Evolutionary conservation across 2,329 filamentous ascomycete genomes (phyloP).

Genomic region (Claviceps sp.): DNA sequence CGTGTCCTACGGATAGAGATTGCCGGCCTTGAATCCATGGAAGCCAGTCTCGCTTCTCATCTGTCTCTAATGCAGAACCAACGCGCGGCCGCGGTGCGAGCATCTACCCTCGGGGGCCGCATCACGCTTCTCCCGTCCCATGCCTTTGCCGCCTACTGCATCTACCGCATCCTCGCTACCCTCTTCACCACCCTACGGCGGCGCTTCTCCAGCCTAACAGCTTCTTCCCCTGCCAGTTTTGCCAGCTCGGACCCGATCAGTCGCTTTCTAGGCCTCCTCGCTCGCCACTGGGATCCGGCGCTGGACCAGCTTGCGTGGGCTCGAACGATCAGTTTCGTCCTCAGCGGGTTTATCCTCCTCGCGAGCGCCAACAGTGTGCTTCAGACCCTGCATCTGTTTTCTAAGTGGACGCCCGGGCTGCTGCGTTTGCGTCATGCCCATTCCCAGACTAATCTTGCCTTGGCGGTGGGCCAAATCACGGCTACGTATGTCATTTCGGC

Average conservation of each 20-base stretch:
- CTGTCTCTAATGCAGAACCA: constrained; percentile 50
- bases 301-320: constrained; percentile 75
- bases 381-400: constrained; percentile 75
- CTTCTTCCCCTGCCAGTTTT: constrained; percentile 34
- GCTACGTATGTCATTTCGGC: constrained; percentile 79
- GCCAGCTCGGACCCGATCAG: constrained; percentile 70
- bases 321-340: constrained; percentile 69
- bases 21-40: constrained; percentile 68
- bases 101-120: constrained; percentile 53
- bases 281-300: constrained; percentile 71
- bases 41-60: constrained; percentile 52
- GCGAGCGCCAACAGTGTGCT: constrained; percentile 70
- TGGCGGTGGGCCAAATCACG: constrained; percentile 67
- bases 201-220: constrained; percentile 8
- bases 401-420: constrained; percentile 59
- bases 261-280: constrained; percentile 65
- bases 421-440: constrained; percentile 58
- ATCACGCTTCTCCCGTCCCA: constrained; percentile 50
- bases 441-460: constrained; percentile 63
- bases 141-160: constrained; percentile 66
- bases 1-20: constrained; percentile 60
- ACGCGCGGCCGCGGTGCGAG: constrained; percentile 49
- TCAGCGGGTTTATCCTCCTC: constrained; percentile 71
- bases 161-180: constrained; percentile 70
- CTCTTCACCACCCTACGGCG: constrained; percentile 54